These are phyloP conservation scores for Asterochloris sp. DNA, from an alignment of 139 green algal genomes.

Conservation along the genomic window DNA sequence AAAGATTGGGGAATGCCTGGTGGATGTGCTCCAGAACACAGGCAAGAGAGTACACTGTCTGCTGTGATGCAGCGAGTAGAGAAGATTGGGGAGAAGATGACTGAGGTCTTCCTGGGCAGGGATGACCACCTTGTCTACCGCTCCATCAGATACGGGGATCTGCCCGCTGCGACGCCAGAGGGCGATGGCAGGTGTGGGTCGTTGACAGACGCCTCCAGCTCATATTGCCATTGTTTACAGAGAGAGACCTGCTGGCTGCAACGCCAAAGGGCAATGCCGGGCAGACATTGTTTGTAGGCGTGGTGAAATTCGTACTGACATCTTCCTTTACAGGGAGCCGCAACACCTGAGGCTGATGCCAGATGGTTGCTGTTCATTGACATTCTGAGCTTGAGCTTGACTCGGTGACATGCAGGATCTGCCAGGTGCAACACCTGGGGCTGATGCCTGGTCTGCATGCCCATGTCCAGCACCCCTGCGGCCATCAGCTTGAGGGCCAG, in stretches of 20 bases:
- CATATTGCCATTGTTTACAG: conserved; percentile 64
- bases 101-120: conserved; percentile 59
- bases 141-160: conserved; percentile 55
- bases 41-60: no score
- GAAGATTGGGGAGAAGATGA: conserved; percentile 52
- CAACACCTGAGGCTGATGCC: no score
- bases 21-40: no score
- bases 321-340: conserved; percentile 49
- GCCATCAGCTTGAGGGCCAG: no score
- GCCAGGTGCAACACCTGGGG: no score
- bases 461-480: no score
- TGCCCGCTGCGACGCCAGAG: background rate
- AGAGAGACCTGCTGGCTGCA: conserved; percentile 24
- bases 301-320: conserved; percentile 64
- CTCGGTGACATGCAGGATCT: no score
- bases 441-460: no score
- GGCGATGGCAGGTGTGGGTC: conserved; percentile 17
- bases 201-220: conserved; percentile 61
- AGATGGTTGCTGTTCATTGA: no score
- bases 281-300: conserved; percentile 42
- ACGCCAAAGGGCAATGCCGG: background rate
- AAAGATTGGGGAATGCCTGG: no score
- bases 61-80: conserved; percentile 44
- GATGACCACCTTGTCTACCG: conserved; percentile 74
- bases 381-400: no score